Evolutionary conservation across 2,329 filamentous ascomycete genomes (phyloP).

Genomic region (Aspergillus arachidicola): DNA sequence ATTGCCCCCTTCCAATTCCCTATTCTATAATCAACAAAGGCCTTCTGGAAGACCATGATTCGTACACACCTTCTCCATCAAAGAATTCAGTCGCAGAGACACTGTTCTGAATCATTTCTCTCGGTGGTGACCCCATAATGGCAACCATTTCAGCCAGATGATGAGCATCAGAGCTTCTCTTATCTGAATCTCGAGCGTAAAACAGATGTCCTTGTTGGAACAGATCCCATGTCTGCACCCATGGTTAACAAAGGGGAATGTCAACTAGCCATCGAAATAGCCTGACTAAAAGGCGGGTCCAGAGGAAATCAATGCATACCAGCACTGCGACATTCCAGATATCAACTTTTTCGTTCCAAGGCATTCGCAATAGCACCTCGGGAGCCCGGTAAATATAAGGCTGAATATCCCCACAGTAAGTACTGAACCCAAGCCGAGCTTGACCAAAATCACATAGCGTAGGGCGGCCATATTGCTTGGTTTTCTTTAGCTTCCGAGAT

Average conservation of each 20-base stretch:
- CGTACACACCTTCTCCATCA: too few relatives aligned
- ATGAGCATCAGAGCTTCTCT: conserved; percentile 13
- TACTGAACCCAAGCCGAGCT: conserved; percentile 17
- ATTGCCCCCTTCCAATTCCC: too few relatives aligned
- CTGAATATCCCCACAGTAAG: conserved; percentile 22
- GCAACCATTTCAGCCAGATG: conserved; percentile 22
- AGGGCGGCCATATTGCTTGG: too few relatives aligned
- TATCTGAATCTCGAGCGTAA: conserved; percentile 12
- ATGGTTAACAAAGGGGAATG: too few relatives aligned
- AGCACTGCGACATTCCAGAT: conserved; percentile 31
- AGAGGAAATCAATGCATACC: too few relatives aligned
- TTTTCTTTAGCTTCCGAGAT: too few relatives aligned
- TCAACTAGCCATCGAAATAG: too few relatives aligned
- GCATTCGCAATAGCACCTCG: conserved; percentile 29
- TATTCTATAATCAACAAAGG: too few relatives aligned
- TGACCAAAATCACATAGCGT: conserved; percentile 22
- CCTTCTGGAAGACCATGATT: too few relatives aligned
- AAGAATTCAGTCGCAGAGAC: too few relatives aligned
- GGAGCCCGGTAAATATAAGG: conserved; percentile 32
- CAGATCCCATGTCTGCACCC: conserved; percentile 22
- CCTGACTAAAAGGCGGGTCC: too few relatives aligned
- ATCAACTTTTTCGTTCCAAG: conserved; percentile 30
- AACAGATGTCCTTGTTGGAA: conserved; percentile 22
- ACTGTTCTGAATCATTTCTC: too few relatives aligned
- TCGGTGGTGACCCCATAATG: conserved; percentile 17